Evolutionary conservation across 805 yeast species (phyloP).

Genomic region (Ogataea minuta): DNA sequence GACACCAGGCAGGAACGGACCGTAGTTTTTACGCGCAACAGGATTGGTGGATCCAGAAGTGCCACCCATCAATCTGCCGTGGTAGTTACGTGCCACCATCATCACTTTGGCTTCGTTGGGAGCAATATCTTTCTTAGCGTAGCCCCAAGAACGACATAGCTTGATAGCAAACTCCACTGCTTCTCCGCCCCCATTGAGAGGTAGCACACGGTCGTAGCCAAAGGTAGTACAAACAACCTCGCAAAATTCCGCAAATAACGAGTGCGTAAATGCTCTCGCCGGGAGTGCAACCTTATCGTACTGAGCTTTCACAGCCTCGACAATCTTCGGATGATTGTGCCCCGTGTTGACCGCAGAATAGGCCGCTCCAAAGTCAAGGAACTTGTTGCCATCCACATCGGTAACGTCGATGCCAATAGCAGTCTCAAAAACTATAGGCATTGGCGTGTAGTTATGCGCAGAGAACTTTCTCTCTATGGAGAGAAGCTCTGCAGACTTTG

Average conservation of each 20-base stretch:
- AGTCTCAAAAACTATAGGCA: slow-evolving; percentile 26
- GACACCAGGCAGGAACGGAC: slow-evolving; percentile 30
- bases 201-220: slow-evolving; percentile 31
- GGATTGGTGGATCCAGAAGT: slow-evolving; percentile 37
- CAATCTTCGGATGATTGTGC: slow-evolving; percentile 29
- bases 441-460: slow-evolving; percentile 31
- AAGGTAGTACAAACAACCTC: slow-evolving; percentile 28
- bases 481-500: slow-evolving; percentile 19
- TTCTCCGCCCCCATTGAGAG: slow-evolving; percentile 36
- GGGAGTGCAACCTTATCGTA: slow-evolving; percentile 31
- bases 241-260: slow-evolving; percentile 25
- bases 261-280: slow-evolving; percentile 29
- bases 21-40: slow-evolving; percentile 35
- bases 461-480: slow-evolving; percentile 23
- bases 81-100: slow-evolving; percentile 37
- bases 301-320: slow-evolving; percentile 34
- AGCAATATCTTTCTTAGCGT: slow-evolving; percentile 31
- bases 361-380: slow-evolving; percentile 29
- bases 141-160: slow-evolving; percentile 34
- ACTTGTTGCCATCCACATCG: slow-evolving; percentile 30
- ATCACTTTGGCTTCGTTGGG: slow-evolving; percentile 30
- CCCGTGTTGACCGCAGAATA: slow-evolving; percentile 32
- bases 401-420: slow-evolving; percentile 24
- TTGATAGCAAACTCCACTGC: slow-evolving; percentile 40
- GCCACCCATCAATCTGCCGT: slow-evolving; percentile 40